These are phyloP conservation scores for Zea luxurians DNA, from an alignment of 176 grass and related monocot species.

Conservation along the genomic window DNA sequence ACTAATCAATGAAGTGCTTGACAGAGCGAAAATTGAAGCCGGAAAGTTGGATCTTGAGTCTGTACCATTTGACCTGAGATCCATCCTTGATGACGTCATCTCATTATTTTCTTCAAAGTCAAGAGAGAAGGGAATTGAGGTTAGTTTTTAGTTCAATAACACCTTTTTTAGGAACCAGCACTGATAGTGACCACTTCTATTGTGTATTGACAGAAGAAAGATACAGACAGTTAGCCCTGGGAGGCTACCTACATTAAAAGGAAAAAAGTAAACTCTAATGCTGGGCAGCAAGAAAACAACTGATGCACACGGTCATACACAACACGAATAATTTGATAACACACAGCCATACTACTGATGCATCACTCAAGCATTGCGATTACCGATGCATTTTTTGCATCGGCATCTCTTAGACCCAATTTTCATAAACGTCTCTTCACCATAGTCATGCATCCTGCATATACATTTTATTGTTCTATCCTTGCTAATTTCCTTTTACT, in stretches of 20 bases:
- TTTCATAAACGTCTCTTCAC: conserved; percentile 28
- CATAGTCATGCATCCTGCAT: conserved; percentile 25
- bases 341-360: background rate
- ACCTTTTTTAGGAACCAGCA: background rate
- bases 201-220: background rate
- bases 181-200: background rate
- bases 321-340: background rate
- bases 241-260: background rate
- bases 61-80: conserved; percentile 78
- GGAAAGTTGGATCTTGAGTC: conserved; percentile 80
- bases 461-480: conserved; percentile 37
- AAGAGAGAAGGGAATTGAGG: conserved; percentile 89
- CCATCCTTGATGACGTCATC: conserved; percentile 87
- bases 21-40: conserved; percentile 97
- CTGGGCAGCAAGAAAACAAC: background rate
- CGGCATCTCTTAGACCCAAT: background rate
- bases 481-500: conserved; percentile 33
- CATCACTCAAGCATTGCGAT: background rate
- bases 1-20: conserved; percentile 95
- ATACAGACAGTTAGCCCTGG: background rate
- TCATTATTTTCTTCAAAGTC: conserved; percentile 80
- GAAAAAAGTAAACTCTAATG: background rate
- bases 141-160: conserved; percentile 26
- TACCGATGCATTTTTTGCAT: conserved; percentile 23
- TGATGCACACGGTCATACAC: background rate